Base-by-base conservation (phyloP, 148 eudicot genomes). In the Heliamphora exappendiculata region DNA sequence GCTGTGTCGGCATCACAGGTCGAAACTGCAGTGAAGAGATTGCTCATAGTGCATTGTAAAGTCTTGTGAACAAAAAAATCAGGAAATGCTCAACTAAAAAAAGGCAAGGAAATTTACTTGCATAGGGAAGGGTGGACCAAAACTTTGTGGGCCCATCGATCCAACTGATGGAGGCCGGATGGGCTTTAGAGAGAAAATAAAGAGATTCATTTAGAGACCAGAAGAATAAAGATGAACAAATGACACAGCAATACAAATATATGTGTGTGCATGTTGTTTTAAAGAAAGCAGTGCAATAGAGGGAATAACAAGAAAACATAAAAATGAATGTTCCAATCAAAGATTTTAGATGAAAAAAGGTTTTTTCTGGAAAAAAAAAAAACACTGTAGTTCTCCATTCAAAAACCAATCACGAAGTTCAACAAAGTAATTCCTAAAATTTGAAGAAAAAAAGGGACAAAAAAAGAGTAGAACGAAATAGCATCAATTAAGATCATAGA, bases 101-200 rank as follows among this genome's bases (percentile, higher is more conserved):
- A 34, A 51, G 72, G 58, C 51, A 11, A 75, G 33, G 31, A 58
- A 22, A 19, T 16, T 79, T 86, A 93, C 98, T 85, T 89, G 98
- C 86, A 87, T 83, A 24, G 92, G 79, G 66, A 70, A 81, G 36
- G 94, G 87, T 80, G 87, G 83, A 69, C 84, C 93, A 79, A 72
- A 94, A 77, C 67, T 88, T 72, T 90, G 97, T 49, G 88, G 89
- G 37, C 88, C 89, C 90, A 89, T 87, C 37, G 84, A 79, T 74
- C 90, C 94, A 71, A 84, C 87, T 20, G 79, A 36, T 24, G 88
- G 87, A 54, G 88, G 91, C 80, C 87, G 75, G 79, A 83, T 75
- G 71, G 85, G 78, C 91, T 84, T 76, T 50, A 34, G 67, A 8
- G 66, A 72, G 45, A 58, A 53, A 44, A 5, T 58, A 29, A 67